Evolutionary conservation across 805 yeast species (phyloP), one percentile per base, ranked within the genome.

Genomic region (Cyberlindnera meyerae): DNA sequence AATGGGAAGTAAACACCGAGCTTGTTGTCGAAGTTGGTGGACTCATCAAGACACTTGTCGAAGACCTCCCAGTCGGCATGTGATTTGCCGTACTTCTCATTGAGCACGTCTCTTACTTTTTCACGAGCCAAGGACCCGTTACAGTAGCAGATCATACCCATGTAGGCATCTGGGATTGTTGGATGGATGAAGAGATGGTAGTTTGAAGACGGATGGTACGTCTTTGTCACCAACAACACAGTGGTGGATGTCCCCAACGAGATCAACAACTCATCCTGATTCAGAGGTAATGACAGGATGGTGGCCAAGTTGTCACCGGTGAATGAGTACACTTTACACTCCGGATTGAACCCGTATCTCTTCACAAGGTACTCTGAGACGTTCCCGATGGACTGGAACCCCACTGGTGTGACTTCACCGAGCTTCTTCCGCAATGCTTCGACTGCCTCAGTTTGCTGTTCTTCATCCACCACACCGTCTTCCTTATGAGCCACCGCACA

Each of bases 61-160:
- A 83, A 83, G 42, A 68, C 61, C 31, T 67, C 65, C 90, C 90
- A 82, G n/a, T 66, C 62, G 24, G 64, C 58, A 52, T 42, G 2
- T 36, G 45, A 39, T 20, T 40, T 49, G 27, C 54, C 50, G 38
- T 64, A 61, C 47, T 70, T 65, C 27, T 60, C 58, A 51, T 82
- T 82, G 21, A 86, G 43, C 17, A 62, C 65, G 57, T 87, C 81
- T 33, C 93, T 68, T 9, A 87, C 68, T 39, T 70, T 68, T 51
- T 88, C 96, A 45, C 97, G 68, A 0, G 96, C 95, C 33, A 88
- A 63, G 0, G 96, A 74, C 0, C 97, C 96, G 57, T 88, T 88
- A 54, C 94, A 83, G 58, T 88, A 88, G 57, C 97, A 88, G 37
- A 89, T 75, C 97, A 88, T 88, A 16, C 94, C 95, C 96, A 88